A percentile compares a stretch with the other conserved stretches of the same genome.
Conservation (phyloP, 2,329 filamentous ascomycete genomes). For the Bisporella sp. region DNA sequence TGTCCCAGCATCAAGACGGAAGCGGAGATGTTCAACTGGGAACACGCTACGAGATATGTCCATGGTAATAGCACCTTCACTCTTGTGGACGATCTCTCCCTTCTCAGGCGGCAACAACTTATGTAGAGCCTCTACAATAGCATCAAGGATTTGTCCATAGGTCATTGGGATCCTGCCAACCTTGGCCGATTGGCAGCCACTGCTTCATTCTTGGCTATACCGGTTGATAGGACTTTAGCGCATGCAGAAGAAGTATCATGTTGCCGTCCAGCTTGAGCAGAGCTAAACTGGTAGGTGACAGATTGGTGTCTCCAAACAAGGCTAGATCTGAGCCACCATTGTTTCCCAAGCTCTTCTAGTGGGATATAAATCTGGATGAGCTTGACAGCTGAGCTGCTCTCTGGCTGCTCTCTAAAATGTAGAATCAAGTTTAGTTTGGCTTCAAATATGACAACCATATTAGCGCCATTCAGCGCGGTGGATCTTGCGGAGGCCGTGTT, state of each 20-base stretch:
- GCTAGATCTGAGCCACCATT: conserved; percentile 38
- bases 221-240: conserved; percentile 26
- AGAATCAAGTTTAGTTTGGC: conserved; percentile 32
- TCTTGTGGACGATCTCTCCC: conserved; percentile 46
- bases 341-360: conserved; percentile 47
- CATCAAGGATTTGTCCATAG: conserved; percentile 43
- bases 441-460: conserved; percentile 47
- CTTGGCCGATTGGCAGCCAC: conserved; percentile 35
- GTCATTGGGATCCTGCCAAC: conserved; percentile 36
- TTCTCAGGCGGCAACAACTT: conserved; percentile 35
- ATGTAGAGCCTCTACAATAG: conserved; percentile 44
- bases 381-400: conserved; percentile 6
- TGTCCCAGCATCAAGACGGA: conserved; percentile 50
- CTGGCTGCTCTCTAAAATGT: conserved; percentile 36
- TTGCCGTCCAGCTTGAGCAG: conserved; percentile 36
- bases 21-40: conserved; percentile 44
- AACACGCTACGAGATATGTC: conserved; percentile 51
- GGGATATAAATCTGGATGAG: conserved; percentile 49
- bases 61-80: conserved; percentile 55
- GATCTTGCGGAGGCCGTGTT: conserved; percentile 48
- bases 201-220: conserved; percentile 39
- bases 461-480: conserved; percentile 43
- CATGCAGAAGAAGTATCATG: conserved; percentile 33
- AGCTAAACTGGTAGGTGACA: conserved; percentile 38
- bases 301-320: conserved; percentile 44